Conservation (phyloP, 2,329 filamentous ascomycete species). For the Diplodia mutila region DNA sequence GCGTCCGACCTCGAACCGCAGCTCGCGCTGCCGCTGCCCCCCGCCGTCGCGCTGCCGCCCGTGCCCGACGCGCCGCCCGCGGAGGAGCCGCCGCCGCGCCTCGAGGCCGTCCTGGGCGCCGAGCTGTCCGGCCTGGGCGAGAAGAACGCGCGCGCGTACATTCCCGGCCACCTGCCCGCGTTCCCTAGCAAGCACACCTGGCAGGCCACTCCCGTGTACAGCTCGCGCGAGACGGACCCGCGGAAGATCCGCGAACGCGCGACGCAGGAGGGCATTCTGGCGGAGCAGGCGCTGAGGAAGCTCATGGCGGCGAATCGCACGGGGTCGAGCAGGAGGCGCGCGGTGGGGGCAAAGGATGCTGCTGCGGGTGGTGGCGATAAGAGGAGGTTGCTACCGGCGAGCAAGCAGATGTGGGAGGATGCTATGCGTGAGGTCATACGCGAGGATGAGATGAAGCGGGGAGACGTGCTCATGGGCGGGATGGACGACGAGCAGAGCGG, state of each 20-base stretch:
- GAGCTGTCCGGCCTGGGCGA: slow-evolving; percentile 54
- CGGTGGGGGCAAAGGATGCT: neutral
- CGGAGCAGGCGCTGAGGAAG: slow-evolving; percentile 67
- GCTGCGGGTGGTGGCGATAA: slow-evolving; percentile 27
- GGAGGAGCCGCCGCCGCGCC: slow-evolving; percentile 46
- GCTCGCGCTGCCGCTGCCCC: slow-evolving; percentile 41
- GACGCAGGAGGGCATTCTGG: slow-evolving; percentile 67
- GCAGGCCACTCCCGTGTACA: slow-evolving; percentile 62
- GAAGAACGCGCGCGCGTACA: slow-evolving; percentile 55
- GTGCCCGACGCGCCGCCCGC: slow-evolving; percentile 48
- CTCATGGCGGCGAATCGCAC: slow-evolving; percentile 56
- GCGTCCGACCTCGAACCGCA: slow-evolving; percentile 44
- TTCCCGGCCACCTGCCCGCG: slow-evolving; percentile 63
- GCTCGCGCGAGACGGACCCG: slow-evolving; percentile 62
- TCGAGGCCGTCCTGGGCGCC: slow-evolving; percentile 56
- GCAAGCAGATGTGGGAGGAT: slow-evolving; percentile 60
- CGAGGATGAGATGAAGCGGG: slow-evolving; percentile 40
- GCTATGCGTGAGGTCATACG: slow-evolving; percentile 56
- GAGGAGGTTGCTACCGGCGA: slow-evolving; percentile 31
- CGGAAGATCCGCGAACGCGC: slow-evolving; percentile 64
- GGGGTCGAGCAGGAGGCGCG: slow-evolving; percentile 42
- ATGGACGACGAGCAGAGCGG: slow-evolving; percentile 32
- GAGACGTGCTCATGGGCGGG: slow-evolving; percentile 26
- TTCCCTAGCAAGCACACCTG: slow-evolving; percentile 69
- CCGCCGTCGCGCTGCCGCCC: slow-evolving; percentile 43